Evolutionary conservation across 169 alveolate genomes (phyloP), one percentile per base, ranked within the genome.

Genomic region (Blepharisma undulans): DNA sequence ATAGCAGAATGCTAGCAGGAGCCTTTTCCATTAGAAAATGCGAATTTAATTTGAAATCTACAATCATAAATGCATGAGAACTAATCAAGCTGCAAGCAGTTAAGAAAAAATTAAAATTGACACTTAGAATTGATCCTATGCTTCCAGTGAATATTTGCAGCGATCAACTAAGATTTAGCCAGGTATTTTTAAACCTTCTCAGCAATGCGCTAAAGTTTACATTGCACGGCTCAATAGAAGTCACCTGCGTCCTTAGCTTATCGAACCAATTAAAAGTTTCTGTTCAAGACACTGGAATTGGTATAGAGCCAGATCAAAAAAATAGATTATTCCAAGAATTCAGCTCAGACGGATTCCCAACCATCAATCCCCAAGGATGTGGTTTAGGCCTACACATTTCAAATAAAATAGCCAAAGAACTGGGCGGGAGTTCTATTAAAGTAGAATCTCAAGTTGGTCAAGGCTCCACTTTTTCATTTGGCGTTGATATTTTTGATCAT

Each of bases 241-340:
- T 79, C 25, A 29, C 30, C 27, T 27, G 12, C 61, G 16, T 36
- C 10, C 30, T 48, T 1, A 59, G 30, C 30, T 25, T n/a, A 25
- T 10, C 8, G 30, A 36, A 59, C 16, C 30, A 84, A 22, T 27
- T 84, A 22, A 60, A 36, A 36, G n/a, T 84, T 21, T 10, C 7
- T 21, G 74, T 32, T n/a, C 33, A 25, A 30, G 89, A 84, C n/a
- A 48, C 89, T 48, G 89, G 89, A 22, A 84, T 84, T 34, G 89
- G 89, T 1, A 84, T 84, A 6, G 79, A 32, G 12, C 8, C 27
- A 2, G 79, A 84, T 10, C 18, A 84, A 25, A 30, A 29, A n/a
- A 30, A 29, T 29, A 32, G 34, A 32, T 32, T 79, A 29, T 79
- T 79, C 60, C 78, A 21, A 32, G 33, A 32, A 36, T 36, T 84